Evolutionary conservation across 2,329 filamentous ascomycete species (phyloP).

Genomic region (Alternaria gansuensis): DNA sequence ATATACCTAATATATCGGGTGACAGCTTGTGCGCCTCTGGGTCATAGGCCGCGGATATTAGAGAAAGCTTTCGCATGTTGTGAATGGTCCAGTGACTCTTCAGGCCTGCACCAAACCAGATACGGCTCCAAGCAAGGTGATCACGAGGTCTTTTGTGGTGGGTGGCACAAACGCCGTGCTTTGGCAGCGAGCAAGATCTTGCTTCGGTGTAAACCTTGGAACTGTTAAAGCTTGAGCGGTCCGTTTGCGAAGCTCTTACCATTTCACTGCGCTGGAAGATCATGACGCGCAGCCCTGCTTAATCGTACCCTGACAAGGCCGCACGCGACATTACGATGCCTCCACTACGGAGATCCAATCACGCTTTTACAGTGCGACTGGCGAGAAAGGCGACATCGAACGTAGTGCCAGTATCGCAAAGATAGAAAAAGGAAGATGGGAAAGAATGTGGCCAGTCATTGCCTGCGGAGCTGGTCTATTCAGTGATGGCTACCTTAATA

Average conservation of each 20-base stretch:
- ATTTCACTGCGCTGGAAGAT: not conserved
- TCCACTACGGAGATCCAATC: constrained; percentile 17
- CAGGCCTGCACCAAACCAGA: constrained; percentile 8
- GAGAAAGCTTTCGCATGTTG: not conserved
- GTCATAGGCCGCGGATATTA: not conserved
- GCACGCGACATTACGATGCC: constrained; percentile 21
- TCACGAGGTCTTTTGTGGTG: constrained; percentile 17
- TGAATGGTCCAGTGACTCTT: constrained; percentile 12
- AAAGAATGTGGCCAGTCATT: constrained; percentile 74
- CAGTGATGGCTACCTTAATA: constrained; percentile 91
- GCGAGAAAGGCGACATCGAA: constrained; percentile 24
- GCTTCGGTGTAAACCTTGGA: not conserved
- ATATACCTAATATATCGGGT: constrained; percentile 14
- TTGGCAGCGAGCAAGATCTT: not conserved
- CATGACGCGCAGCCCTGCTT: not conserved
- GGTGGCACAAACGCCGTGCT: constrained; percentile 8
- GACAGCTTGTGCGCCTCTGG: constrained; percentile 8
- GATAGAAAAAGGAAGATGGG: constrained; percentile 50
- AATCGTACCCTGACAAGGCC: not conserved
- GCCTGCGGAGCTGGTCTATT: constrained; percentile 91
- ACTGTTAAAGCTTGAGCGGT: constrained; percentile 6
- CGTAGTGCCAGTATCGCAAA: constrained; percentile 41
- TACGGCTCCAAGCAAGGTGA: constrained; percentile 10
- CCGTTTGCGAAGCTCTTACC: not conserved
- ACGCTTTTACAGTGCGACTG: constrained; percentile 5